Conservation (phyloP, 2,329 filamentous ascomycete genomes). For the Alternaria ethzedia region DNA sequence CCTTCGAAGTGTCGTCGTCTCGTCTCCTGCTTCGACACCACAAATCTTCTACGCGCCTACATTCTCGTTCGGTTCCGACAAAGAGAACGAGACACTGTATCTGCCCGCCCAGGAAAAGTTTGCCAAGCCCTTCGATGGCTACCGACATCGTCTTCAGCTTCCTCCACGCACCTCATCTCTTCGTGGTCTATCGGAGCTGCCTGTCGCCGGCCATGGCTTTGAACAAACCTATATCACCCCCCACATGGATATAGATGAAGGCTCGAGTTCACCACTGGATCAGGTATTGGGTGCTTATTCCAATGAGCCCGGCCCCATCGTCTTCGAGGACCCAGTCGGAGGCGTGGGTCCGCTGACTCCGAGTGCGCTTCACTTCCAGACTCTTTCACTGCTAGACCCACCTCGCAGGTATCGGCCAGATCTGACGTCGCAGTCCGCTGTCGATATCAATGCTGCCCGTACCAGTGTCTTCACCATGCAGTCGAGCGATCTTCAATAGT, state of each 20-base stretch:
- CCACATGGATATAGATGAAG: neutral
- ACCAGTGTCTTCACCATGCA: slow-evolving; percentile 11
- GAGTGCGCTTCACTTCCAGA: slow-evolving; percentile 18
- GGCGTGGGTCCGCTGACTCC: slow-evolving; percentile 7
- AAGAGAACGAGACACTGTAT: slow-evolving; percentile 6
- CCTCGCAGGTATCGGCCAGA: neutral
- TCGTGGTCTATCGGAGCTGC: neutral
- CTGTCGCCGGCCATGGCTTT: neutral
- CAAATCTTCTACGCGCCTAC: neutral
- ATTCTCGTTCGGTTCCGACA: neutral
- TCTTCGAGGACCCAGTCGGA: slow-evolving; percentile 4
- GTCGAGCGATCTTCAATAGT: slow-evolving; percentile 11
- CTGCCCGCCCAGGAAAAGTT: neutral
- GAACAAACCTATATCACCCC: neutral
- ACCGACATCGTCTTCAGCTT: neutral
- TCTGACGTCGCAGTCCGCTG: neutral
- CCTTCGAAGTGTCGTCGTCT: neutral
- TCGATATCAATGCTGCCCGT: slow-evolving; percentile 1
- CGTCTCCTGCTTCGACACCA: neutral
- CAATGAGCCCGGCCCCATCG: neutral
- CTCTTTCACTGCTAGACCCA: slow-evolving; percentile 16
- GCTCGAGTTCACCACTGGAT: neutral
- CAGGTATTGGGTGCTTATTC: neutral
- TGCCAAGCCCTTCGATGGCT: neutral
- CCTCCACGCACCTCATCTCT: neutral